Evolutionary conservation across 148 eudicot genomes (phyloP).

Genomic region (Arbutus unedo): DNA sequence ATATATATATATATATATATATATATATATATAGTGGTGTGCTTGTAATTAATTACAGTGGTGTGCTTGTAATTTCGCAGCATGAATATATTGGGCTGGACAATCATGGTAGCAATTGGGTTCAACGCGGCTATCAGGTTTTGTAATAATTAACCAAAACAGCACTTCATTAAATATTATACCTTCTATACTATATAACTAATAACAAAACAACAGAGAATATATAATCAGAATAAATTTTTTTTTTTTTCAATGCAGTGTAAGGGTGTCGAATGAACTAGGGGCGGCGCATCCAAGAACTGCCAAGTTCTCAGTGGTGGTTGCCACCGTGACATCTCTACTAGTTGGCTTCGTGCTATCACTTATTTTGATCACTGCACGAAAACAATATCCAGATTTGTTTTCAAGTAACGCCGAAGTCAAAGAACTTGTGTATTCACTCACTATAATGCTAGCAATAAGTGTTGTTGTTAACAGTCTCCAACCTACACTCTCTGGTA

Average conservation of each 20-base stretch:
- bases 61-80: slow-evolving; percentile 28
- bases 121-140: slow-evolving; percentile 58
- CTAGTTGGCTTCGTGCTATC: slow-evolving; percentile 30
- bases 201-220: too few species aligned
- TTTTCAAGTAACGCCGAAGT: slow-evolving; percentile 38
- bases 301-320: slow-evolving; percentile 46
- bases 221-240: too few species aligned
- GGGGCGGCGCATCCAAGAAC: slow-evolving; percentile 45
- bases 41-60: background rate
- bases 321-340: slow-evolving; percentile 27
- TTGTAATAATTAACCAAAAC: background rate
- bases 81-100: slow-evolving; percentile 55
- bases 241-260: slow-evolving; percentile 30
- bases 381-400: slow-evolving; percentile 33
- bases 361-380: slow-evolving; percentile 19
- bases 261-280: slow-evolving; percentile 59
- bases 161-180: too few species aligned
- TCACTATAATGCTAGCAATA: slow-evolving; percentile 41
- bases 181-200: too few species aligned
- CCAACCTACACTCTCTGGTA: slow-evolving; percentile 56
- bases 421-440: slow-evolving; percentile 31
- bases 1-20: too few species aligned
- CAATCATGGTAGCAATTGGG: slow-evolving; percentile 39
- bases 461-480: slow-evolving; percentile 35
- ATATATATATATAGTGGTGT: too few species aligned